A percentile compares a stretch with the other conserved stretches of the same genome.
phyloP scores from a whole-genome alignment of 2,329 filamentous ascomycete genomes.

The Botrytis elliptica region DNA sequence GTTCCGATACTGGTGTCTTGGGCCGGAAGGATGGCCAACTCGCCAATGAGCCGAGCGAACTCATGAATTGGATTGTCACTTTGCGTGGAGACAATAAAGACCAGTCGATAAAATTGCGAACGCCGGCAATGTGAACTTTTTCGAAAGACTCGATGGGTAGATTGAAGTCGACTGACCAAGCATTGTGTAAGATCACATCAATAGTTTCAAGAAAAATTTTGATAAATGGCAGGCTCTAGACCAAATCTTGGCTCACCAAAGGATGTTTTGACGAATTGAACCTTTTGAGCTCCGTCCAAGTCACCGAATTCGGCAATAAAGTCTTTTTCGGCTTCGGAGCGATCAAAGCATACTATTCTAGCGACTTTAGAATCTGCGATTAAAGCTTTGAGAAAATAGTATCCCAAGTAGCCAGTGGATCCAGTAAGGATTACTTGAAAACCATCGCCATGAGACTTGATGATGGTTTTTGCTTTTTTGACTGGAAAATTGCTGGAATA shows the following conservation, averaged over 20 bases:
- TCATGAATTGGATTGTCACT: conserved; percentile 35
- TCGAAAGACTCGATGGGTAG: conserved; percentile 40
- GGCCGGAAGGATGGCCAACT: conserved; percentile 7
- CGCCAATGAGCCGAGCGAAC: conserved; percentile 27
- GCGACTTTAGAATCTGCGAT: conserved; percentile 38
- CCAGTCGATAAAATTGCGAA: conserved; percentile 42
- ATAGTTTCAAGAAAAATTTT: background rate
- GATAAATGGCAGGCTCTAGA: background rate
- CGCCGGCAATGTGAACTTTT: conserved; percentile 39
- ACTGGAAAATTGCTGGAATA: background rate
- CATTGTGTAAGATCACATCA: conserved; percentile 24
- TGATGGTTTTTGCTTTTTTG: background rate
- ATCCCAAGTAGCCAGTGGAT: conserved; percentile 50
- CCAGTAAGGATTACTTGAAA: conserved; percentile 45
- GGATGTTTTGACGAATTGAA: background rate
- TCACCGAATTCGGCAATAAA: background rate
- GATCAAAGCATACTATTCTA: conserved; percentile 50
- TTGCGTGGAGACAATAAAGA: conserved; percentile 1
- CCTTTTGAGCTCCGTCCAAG: background rate
- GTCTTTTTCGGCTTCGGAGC: conserved; percentile 25
- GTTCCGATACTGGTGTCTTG: conserved; percentile 40
- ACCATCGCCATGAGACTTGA: background rate
- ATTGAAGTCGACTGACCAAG: conserved; percentile 44
- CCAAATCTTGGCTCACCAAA: background rate
- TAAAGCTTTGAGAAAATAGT: conserved; percentile 46